A percentile compares a stretch with the other conserved stretches of the same genome.
Conservation (phyloP, 1,139 yeast species). For the Yamadazyma diospyri region DNA sequence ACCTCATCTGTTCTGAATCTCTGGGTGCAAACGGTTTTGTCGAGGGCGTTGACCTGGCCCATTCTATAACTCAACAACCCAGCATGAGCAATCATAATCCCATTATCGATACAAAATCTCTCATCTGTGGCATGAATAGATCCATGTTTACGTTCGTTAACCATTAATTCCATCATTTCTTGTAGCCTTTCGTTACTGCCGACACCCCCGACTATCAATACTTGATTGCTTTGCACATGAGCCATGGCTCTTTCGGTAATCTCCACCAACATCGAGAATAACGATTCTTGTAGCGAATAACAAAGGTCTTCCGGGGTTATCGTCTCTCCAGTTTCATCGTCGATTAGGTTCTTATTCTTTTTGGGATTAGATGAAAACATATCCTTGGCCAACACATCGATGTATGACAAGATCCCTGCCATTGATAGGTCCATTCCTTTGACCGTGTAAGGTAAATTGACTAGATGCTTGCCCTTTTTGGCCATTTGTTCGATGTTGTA, state of each 20-base stretch:
- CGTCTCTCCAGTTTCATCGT: slow-evolving; percentile 50
- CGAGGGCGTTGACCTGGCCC: slow-evolving; percentile 62
- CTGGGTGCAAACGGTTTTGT: slow-evolving; percentile 85
- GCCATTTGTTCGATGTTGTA: slow-evolving; percentile 96
- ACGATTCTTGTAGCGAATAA: slow-evolving; percentile 85
- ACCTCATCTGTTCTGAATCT: slow-evolving; percentile 94
- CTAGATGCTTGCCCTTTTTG: slow-evolving; percentile 63
- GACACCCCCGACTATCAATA: slow-evolving; percentile 94
- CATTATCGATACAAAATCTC: slow-evolving; percentile 93
- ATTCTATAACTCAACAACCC: slow-evolving; percentile 84
- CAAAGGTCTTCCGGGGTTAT: slow-evolving; percentile 87
- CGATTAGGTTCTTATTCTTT: slow-evolving; percentile 44
- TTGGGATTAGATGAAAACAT: slow-evolving; percentile 48
- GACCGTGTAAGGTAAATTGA: slow-evolving; percentile 87
- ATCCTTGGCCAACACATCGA: slow-evolving; percentile 77
- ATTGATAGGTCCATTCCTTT: slow-evolving; percentile 98
- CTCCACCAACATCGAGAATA: slow-evolving; percentile 95
- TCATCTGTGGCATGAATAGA: slow-evolving; percentile 92
- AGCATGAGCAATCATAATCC: slow-evolving; percentile 98
- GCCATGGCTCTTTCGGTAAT: slow-evolving; percentile 99
- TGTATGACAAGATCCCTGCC: slow-evolving; percentile 88
- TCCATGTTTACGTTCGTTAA: slow-evolving; percentile 76
- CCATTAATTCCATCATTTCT: slow-evolving; percentile 96
- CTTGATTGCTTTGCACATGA: slow-evolving; percentile 87
- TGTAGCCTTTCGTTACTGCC: slow-evolving; percentile 91